Evolutionary conservation across 176 grass and related monocot genomes (phyloP).

Genomic region (Eragrostis nindensis): DNA sequence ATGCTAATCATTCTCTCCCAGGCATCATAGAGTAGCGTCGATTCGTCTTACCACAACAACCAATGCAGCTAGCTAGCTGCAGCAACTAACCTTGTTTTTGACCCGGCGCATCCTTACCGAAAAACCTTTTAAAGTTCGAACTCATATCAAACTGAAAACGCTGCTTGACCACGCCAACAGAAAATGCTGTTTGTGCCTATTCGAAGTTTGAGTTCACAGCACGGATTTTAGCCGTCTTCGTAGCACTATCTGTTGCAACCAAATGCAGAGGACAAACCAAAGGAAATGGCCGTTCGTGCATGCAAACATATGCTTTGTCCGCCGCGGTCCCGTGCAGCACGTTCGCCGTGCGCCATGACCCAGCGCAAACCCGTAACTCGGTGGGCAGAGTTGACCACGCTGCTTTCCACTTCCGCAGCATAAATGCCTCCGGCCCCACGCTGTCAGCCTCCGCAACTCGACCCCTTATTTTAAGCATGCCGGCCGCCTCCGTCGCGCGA

Average conservation of each 20-base stretch:
- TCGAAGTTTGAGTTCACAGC: neutral
- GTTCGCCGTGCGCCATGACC: neutral
- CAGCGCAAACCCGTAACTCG: neutral
- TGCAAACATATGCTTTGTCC: neutral
- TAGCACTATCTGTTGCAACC: neutral
- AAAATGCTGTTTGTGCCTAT: neutral
- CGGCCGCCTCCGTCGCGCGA: neutral
- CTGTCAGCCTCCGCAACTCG: conserved; percentile 25
- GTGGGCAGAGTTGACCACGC: conserved; percentile 25
- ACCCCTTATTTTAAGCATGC: conserved; percentile 22
- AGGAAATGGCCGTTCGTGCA: neutral
- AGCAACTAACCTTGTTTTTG: neutral
- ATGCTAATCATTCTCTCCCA: neutral
- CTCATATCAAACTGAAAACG: neutral
- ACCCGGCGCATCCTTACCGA: no score
- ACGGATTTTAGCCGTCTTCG: neutral
- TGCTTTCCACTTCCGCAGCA: conserved; percentile 3
- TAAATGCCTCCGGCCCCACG: conserved; percentile 4
- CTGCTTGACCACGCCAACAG: neutral
- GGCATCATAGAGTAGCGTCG: neutral
- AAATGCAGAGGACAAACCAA: neutral
- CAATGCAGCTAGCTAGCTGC: neutral
- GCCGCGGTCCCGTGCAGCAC: neutral
- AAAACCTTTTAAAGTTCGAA: neutral
- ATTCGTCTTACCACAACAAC: neutral